Percentiles rank a stretch among this genome's conserved stretches.
Evolutionary conservation across 495 filamentous ascomycete genomes (phyloP).

Genomic region (Xeromyces bisporus): DNA sequence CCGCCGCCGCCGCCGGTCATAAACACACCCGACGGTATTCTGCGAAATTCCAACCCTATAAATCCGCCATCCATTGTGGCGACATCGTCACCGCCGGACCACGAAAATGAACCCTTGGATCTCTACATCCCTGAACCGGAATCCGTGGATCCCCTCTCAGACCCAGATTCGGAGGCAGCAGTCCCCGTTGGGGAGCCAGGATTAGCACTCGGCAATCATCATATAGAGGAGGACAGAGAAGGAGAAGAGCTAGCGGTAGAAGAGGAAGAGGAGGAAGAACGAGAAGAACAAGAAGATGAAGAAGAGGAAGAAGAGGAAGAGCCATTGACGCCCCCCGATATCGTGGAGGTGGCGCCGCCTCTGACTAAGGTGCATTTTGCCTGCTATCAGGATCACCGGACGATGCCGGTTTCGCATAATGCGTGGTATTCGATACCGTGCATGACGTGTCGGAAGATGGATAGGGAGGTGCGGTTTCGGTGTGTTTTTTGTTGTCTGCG

Average conservation of each 20-base stretch:
- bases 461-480: slow-evolving; percentile 25
- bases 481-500: slow-evolving; percentile 35
- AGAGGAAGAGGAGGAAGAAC: background rate
- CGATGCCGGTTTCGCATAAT: slow-evolving; percentile 27
- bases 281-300: too few relatives aligned
- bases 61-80: too few relatives aligned
- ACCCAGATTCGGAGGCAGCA: background rate
- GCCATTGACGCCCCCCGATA: slow-evolving; percentile 16
- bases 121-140: background rate
- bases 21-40: too few relatives aligned
- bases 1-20: too few relatives aligned
- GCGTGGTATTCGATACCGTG: slow-evolving; percentile 31
- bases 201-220: slow-evolving; percentile 3
- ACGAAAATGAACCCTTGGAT: too few relatives aligned
- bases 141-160: background rate
- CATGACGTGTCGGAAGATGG: slow-evolving; percentile 31
- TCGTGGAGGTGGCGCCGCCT: slow-evolving; percentile 20
- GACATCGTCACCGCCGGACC: too few relatives aligned
- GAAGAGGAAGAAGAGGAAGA: slow-evolving; percentile 15
- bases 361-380: slow-evolving; percentile 24
- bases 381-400: slow-evolving; percentile 31
- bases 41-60: too few relatives aligned
- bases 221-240: too few relatives aligned
- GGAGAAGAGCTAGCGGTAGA: slow-evolving; percentile 17
- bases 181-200: slow-evolving; percentile 1